Evolutionary conservation across 306 rosid genomes (phyloP).

Genomic region (Malus asiatica): DNA sequence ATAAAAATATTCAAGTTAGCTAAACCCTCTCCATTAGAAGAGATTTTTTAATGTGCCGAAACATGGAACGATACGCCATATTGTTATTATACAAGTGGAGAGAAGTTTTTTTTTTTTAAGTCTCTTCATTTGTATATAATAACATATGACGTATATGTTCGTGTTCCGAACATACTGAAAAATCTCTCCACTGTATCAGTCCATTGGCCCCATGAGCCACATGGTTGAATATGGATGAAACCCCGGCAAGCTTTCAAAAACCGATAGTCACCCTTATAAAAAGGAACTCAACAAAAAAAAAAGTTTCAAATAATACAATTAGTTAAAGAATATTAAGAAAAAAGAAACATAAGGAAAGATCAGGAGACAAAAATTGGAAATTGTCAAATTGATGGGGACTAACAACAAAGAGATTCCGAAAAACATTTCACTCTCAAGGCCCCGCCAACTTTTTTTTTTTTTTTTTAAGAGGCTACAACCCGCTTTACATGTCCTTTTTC

Average conservation of each 20-base stretch:
- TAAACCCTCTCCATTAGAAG: background rate
- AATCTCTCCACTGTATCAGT: too few species aligned
- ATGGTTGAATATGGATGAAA: background rate
- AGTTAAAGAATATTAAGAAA: background rate
- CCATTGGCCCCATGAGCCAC: conserved; percentile 16
- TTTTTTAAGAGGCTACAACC: background rate
- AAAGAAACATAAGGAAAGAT: background rate
- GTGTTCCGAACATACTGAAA: too few species aligned
- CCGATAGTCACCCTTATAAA: background rate
- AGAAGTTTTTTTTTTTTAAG: too few species aligned
- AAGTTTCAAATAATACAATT: background rate
- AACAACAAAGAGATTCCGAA: background rate
- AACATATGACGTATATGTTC: too few species aligned
- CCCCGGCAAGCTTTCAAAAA: conserved; percentile 4
- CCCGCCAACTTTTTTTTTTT: background rate
- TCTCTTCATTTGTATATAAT: too few species aligned
- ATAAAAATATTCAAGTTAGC: background rate
- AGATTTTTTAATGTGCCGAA: too few species aligned
- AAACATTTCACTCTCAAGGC: conserved; percentile 13
- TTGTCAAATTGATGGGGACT: conserved; percentile 1
- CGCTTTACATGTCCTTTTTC: background rate
- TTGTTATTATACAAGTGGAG: too few species aligned
- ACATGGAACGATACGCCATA: rapidly evolving
- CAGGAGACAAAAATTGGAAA: background rate
- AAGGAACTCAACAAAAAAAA: background rate